Base-by-base conservation (phyloP, 352 stramenopile genomes). In the Phytophthora idaei region DNA sequence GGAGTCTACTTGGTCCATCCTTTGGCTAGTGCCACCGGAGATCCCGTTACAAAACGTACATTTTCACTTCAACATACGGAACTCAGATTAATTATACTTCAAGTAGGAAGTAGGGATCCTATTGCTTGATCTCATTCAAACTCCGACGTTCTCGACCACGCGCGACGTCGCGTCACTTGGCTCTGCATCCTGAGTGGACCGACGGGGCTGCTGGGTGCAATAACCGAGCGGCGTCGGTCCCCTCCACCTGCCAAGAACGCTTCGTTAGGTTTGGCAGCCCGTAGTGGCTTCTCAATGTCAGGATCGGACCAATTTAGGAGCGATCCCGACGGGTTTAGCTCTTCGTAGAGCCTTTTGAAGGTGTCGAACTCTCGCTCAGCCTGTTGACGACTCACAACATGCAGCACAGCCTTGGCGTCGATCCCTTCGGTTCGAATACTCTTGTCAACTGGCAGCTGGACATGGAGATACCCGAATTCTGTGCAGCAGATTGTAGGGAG, bases 381-480 rank as follows among this genome's bases (percentile, higher is more conserved):
- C 17, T 66, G 57, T 0, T 69, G 41, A 5, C 70, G 66, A 11
- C 61, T 62, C 2, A 31, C 27, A 21, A 25, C 21, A 36, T 74
- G 57, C 2, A 69, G 21, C 7, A 31, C 52, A 8, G 56, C 61
- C 42, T 52, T 68, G 9, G 53, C 47, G 4, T 74, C 59, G 12
- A 46, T 31, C 8, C 54, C 34, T 27, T 66, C 50, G 7, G 57
- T 57, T 7, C 58, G 65, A 8, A 57, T 47, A 1, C 56, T 56
- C 11, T 75, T 57, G n/a, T 81, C 71, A 12, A 68, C 52, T 0
- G 71, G 74, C 1, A 82, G 56, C 42, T 73, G 55, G 21, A 82
- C 66, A 48, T 73, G 69, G 5, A 83, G 54, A 49, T 75, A 76
- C 6, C 76, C 73, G 11, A 61, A 61, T 10, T 75, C 58, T 10